Percentiles rank a stretch among this genome's conserved stretches.
These are phyloP conservation scores for Helichrysum umbraculigerum DNA, from an alignment of 129 eudicot genomes.

Conservation along the genomic window DNA sequence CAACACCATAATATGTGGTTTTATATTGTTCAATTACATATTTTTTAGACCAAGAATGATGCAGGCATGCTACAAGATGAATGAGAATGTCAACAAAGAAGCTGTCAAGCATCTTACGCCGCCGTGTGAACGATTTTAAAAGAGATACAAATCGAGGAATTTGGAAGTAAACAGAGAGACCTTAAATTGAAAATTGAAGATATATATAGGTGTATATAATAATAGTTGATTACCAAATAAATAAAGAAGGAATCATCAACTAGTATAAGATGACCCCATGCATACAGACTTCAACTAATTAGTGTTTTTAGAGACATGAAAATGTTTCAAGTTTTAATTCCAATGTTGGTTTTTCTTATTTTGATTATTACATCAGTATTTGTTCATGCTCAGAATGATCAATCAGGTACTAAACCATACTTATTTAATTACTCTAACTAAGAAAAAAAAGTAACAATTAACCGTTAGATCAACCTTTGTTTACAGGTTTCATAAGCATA, in stretches of 20 bases:
- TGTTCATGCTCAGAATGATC: conserved; percentile 29
- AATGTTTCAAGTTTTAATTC: conserved; percentile 2
- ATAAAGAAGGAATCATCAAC: too few relatives aligned
- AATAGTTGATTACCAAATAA: too few relatives aligned
- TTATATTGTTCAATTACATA: background rate
- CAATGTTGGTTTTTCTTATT: conserved; percentile 16
- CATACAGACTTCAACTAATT: conserved; percentile 6
- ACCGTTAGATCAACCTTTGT: background rate
- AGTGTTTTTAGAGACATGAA: background rate
- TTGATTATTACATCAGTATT: background rate
- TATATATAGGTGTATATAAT: too few relatives aligned
- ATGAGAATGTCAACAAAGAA: too few relatives aligned
- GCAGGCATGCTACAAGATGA: too few relatives aligned
- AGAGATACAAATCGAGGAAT: background rate
- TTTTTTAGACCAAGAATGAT: background rate
- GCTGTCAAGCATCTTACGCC: background rate
- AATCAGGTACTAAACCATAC: conserved; percentile 35
- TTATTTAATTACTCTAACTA: too few relatives aligned
- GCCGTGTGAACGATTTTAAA: background rate
- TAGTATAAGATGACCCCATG: conserved; percentile 14
- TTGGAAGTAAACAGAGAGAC: background rate
- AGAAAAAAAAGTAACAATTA: too few relatives aligned
- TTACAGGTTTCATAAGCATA: conserved; percentile 63
- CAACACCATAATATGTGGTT: conserved; percentile 7
- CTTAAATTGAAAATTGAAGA: too few relatives aligned